Base-by-base conservation (phyloP, 768 basidiomycete genomes). In the Symmetrospora coprosmae region DNA sequence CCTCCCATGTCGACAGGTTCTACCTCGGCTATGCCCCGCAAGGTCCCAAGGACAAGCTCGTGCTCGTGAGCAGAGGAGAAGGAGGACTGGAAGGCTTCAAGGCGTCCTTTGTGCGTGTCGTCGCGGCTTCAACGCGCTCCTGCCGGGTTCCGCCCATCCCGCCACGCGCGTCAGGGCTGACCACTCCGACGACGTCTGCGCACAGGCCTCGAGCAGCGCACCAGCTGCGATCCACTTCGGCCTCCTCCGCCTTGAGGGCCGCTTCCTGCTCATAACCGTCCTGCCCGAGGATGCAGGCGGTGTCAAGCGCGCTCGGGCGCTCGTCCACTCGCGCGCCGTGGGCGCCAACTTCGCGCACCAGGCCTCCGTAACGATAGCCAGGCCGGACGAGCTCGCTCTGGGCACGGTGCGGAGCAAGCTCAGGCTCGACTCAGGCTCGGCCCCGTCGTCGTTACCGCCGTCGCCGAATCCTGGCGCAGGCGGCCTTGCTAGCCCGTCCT, bases 221-320 rank as follows among this genome's bases (percentile, higher is more conserved):
- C 30, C 38, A 28, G 43, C 40, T 47, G n/a, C n/a, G n/a, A 58
- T 58, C 28, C 37, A 45, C 37, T 58, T 58, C 37, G 55, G 41
- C 31, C 13, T 58, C 13, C 55, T 58, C n/a, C 55, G 40, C 40
- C 13, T 45, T 8, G 55, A 58, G 46, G 55, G 55, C 19, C 55
- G 55, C n/a, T 30, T 58, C 17, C 43, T 58, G 5, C 41, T 58
- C 25, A 13, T 45, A 4, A 58, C 55, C 19, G 27, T 58, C 5
- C 37, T 58, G 25, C 55, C 55, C n/a, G 55, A 58, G 17, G 43
- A 58, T 58, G 37, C 55, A n/a, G 55, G 55, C 7, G 55, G 55
- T 6, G 55, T 58, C 40, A 58, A 58, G 30, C 55, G 55, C 4
- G 55, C 55, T 4, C 11, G 55, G 23, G 55, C 55, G 8, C 41